A percentile compares a stretch with the other conserved stretches of the same genome.
Conservation (phyloP, 2,329 filamentous ascomycete species). For the Colletotrichum spinosum region DNA sequence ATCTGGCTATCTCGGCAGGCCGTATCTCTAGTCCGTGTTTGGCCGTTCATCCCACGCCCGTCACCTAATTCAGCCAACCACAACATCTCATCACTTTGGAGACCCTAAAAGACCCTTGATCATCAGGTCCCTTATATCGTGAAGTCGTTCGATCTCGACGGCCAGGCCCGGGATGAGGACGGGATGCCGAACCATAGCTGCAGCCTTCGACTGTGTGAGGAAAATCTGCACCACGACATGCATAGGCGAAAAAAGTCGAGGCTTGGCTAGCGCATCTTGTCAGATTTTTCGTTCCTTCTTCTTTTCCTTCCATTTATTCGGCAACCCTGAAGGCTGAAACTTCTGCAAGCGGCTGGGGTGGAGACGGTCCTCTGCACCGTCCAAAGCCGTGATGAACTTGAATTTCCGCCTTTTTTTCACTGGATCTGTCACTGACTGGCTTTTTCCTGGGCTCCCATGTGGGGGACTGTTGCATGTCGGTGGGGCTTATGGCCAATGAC, state of each 20-base stretch:
- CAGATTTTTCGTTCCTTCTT: not conserved
- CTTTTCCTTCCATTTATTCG: constrained; percentile 4
- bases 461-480: constrained; percentile 15
- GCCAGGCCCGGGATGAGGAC: constrained; percentile 10
- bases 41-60: not conserved
- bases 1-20: constrained; percentile 17
- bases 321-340: constrained; percentile 32
- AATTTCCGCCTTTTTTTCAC: too few relatives aligned
- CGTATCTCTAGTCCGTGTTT: constrained; percentile 24
- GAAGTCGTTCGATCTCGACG: constrained; percentile 27
- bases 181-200: constrained; percentile 17
- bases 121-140: constrained; percentile 4
- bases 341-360: constrained; percentile 26
- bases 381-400: not conserved
- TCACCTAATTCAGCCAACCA: constrained; percentile 9
- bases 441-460: not conserved
- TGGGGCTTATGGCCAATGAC: constrained; percentile 27
- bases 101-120: constrained; percentile 5
- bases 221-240: not conserved
- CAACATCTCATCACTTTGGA: not conserved
- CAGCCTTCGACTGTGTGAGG: not conserved
- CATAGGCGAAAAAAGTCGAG: not conserved
- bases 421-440: not conserved
- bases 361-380: not conserved
- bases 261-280: not conserved